Base-by-base conservation (phyloP, 2,329 filamentous ascomycete species). In the Sporothrix euskadiensis region DNA sequence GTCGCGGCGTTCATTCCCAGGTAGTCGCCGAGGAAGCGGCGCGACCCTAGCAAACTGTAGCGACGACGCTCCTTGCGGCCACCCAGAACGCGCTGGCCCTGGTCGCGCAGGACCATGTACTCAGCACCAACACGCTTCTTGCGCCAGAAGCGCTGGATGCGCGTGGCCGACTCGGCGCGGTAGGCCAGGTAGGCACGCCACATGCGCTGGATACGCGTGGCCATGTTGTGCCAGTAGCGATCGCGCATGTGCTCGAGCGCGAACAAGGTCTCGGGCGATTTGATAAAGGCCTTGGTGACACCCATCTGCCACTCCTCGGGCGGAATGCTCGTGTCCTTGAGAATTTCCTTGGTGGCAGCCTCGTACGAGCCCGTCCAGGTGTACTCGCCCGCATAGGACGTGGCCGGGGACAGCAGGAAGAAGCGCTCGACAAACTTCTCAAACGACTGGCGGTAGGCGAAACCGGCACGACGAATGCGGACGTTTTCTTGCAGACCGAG, bases 401-500 rank as follows among this genome's bases (percentile, higher is more conserved):
- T 97, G 78, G 96, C 94, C 0, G 95, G 94, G 4, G 96, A 98
- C 54, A 99, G 85, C 12, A 98, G 87, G 83, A 97, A 98, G 85
- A 98, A 99, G 56, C 96, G 91, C 80, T 98, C 96, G 41, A 98
- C 94, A 80, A 99, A 99, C 80, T 98, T 98, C 80, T 98, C 96
- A 79, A 97, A 99, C 0, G 94, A 94, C 80, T 98, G 95, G 81
- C 96, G 93, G 79, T 97, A 98, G 2, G 96, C 96, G 79, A 99
- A 99, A 74, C 96, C 96, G 75, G 96, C 96, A 81, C 96, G 90
- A 77, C 96, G 92, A 82, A 99, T 99, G 63, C 96, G 92, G 56
- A 99, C 96, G 87, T 99, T 99, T 83, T 99, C 96, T 81, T 98
- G 95, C n/a, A 99, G 86, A 89, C 96, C 96, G 16, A 99, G 91